Conservation (phyloP, 345 rosid species). For the Populus deltoides region DNA sequence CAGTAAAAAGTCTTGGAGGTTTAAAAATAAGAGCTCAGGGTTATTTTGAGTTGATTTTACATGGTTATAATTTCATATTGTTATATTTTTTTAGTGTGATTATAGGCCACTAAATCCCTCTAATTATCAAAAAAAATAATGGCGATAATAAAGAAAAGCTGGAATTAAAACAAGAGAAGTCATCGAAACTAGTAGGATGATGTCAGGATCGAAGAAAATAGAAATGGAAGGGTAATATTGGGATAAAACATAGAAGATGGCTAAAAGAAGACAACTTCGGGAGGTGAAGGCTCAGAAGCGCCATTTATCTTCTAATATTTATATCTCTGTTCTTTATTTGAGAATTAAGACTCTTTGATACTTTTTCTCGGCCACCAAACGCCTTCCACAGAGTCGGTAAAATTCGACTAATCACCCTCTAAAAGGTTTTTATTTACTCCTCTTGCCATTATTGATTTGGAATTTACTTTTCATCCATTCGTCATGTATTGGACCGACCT, state of each 20-base stretch:
- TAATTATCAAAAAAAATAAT: too few species aligned
- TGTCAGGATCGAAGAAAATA: too few species aligned
- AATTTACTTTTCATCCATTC: not conserved
- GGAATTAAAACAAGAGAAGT: too few species aligned
- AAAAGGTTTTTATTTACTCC: not conserved
- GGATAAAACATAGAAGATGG: not conserved
- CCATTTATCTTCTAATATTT: not conserved
- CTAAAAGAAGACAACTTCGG: not conserved
- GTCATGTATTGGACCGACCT: not conserved
- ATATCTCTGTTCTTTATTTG: not conserved
- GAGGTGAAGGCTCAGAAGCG: not conserved
- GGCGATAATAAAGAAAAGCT: too few species aligned
- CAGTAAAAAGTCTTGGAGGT: too few species aligned
- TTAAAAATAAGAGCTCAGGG: too few species aligned
- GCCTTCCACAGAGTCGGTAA: not conserved
- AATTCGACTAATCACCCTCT: not conserved
- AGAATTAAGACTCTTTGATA: not conserved
- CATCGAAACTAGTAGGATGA: too few species aligned
- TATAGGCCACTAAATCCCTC: too few species aligned
- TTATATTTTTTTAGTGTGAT: too few species aligned
- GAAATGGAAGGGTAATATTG: not conserved
- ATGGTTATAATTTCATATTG: too few species aligned
- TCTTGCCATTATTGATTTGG: not conserved
- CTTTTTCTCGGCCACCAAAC: not conserved
- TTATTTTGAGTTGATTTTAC: too few species aligned